Base-by-base conservation (phyloP, 352 stramenopile genomes). In the Globisporangium canariense region DNA sequence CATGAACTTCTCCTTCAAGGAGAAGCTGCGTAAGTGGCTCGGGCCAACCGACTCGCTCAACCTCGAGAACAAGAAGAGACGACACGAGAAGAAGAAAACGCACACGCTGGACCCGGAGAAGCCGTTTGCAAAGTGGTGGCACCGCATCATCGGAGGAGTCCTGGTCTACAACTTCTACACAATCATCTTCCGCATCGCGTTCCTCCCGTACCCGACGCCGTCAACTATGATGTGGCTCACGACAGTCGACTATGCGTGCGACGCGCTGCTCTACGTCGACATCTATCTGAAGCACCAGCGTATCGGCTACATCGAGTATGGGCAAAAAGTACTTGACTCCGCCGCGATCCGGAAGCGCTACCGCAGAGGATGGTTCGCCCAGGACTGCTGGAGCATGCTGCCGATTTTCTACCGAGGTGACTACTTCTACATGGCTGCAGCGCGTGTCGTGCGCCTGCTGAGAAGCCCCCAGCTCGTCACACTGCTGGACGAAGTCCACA, bases 101-200 rank as follows among this genome's bases (percentile, higher is more conserved):
- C 53, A 25, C n/a, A 56, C 62, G 18, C 59, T 88, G 16, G 78
- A 89, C 14, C 82, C 80, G 0, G 78, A 83, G n/a, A 59, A 59
- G 9, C 13, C 51, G 1, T 78, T 89, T 32, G 77, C 75, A 11
- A 64, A 61, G 20, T 89, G 79, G 72, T 90, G 82, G 82, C 77
- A 85, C 53, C 79, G 83, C 16, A 38, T 65, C n/a, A 77, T 87
- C 34, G 72, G 71, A 1, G 52, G 65, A 10, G 77, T 90, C 38
- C 62, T 90, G 30, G 66, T 80, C 4, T 86, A 83, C 62, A 86
- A 86, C 54, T 86, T 86, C 41, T 82, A 79, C 69, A 36, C 62
- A 14, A 77, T 86, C 40, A 64, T 79, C 4, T 88, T 81, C 62
- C 78, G 78, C 10, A 50, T 86, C 18, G 76, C 75, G 34, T 86